Base-by-base conservation (phyloP, 169 alveolate species). In the Plasmodium yoelii region DNA sequence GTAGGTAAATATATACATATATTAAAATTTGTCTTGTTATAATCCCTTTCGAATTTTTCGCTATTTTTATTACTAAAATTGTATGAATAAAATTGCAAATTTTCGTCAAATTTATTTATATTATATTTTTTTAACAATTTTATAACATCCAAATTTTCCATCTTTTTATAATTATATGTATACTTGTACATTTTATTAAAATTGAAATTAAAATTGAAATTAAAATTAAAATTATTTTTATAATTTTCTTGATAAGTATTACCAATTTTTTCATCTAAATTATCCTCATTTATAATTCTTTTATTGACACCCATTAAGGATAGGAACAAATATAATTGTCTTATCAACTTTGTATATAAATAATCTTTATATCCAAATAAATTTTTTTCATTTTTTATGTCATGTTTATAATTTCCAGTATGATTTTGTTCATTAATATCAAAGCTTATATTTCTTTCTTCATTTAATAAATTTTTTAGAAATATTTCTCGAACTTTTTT, bases 1-100 rank as follows among this genome's bases (percentile, higher is more conserved):
- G 88, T 75, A 26, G 88, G 88, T 75, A 75, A 28, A 63, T 75
- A 75, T 63, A 75, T 61, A 53, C 88, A 75, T 57, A 75, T 75
- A 57, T 75, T 75, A 26, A 63, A 75, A 67, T 75, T 75, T 42
- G 77, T 28, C 6, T 64, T 24, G 5, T 26, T 63, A 26, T 64
- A 26, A 28, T 57, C 1, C 46, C 34, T 9, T 9, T 8, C 55
- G 6, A 24, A 2, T 34, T 56, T 10, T 51, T 4, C 46, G 4
- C 15, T 46, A 0, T 34, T 69, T 5, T 15, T 47, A 9, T 18
- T 44, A 44, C 39, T 53, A 53, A 46, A 26, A 51, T 18, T 18
- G 53, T 75, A 75, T 10, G 56, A 13, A 64, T 47, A 75, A 63
- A 75, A 75, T 13, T 61, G 6, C 2, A 51, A 28, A 0, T 39